phyloP scores from a whole-genome alignment of 495 filamentous ascomycete genomes.

The Xylaria nigripes region DNA sequence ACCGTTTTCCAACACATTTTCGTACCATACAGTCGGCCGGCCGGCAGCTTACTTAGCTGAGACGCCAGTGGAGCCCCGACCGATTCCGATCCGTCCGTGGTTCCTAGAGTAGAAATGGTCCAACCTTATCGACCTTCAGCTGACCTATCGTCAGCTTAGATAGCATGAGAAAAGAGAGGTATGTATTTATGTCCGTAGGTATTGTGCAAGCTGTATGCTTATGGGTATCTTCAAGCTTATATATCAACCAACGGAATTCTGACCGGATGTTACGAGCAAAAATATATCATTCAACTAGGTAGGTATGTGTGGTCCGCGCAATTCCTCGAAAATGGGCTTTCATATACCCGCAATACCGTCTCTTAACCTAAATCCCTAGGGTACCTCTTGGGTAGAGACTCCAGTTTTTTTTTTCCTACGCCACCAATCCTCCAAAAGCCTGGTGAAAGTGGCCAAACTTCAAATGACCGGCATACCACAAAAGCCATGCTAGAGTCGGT shows the following conservation, averaged over 20 bases:
- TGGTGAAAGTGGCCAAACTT: background rate
- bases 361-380: background rate
- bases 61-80: background rate
- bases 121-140: too few relatives aligned
- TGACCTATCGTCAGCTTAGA: too few relatives aligned
- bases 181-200: too few relatives aligned
- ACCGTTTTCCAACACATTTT: background rate
- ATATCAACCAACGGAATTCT: too few relatives aligned
- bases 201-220: too few relatives aligned
- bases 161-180: too few relatives aligned
- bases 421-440: background rate
- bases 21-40: background rate
- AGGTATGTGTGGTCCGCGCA: background rate
- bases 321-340: background rate
- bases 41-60: too few relatives aligned
- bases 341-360: background rate
- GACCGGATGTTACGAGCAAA: background rate
- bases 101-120: too few relatives aligned
- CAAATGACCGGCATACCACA: background rate
- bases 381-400: background rate
- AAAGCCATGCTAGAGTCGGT: slow-evolving; percentile 16
- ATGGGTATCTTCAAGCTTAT: too few relatives aligned
- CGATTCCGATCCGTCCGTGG: background rate
- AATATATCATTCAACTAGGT: background rate
- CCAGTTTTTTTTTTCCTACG: background rate